These are phyloP conservation scores for Irpex rosettiformis DNA, from an alignment of 1,284 basidiomycete genomes.

Conservation along the genomic window DNA sequence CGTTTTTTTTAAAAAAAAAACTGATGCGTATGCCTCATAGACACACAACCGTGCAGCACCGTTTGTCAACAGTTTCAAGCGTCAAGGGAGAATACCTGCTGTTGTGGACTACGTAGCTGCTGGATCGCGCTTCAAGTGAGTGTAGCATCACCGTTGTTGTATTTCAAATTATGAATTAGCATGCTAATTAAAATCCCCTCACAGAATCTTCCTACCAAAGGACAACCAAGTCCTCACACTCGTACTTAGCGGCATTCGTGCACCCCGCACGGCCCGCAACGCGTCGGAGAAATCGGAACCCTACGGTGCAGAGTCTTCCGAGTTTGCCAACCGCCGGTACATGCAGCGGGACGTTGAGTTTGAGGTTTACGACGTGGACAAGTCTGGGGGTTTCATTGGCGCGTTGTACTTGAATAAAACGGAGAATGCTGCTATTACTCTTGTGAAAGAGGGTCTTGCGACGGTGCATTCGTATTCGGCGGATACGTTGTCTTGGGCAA, in stretches of 20 bases:
- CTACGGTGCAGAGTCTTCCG: slow-evolving; percentile 80
- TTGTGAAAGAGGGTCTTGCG: slow-evolving; percentile 86
- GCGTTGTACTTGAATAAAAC: slow-evolving; percentile 77
- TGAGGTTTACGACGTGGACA: slow-evolving; percentile 87
- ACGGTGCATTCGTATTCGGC: slow-evolving; percentile 88
- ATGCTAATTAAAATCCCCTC: not conserved
- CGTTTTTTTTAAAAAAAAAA: not conserved
- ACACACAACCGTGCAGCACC: slow-evolving; percentile 72
- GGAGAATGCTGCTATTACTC: slow-evolving; percentile 81
- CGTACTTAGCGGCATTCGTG: slow-evolving; percentile 83
- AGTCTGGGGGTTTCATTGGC: slow-evolving; percentile 95
- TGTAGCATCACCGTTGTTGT: no score
- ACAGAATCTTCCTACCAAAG: slow-evolving; percentile 80
- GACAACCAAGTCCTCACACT: slow-evolving; percentile 90
- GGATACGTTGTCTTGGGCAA: slow-evolving; percentile 74
- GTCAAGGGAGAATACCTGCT: slow-evolving; percentile 78
- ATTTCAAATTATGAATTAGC: not conserved
- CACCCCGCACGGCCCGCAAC: slow-evolving; percentile 80
- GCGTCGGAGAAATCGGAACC: slow-evolving; percentile 87
- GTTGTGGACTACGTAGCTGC: slow-evolving; percentile 93
- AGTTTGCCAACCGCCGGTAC: slow-evolving; percentile 77
- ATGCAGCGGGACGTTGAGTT: slow-evolving; percentile 97
- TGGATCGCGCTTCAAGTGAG: slow-evolving; percentile 90
- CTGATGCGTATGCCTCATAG: slow-evolving; percentile 43
- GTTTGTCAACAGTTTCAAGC: slow-evolving; percentile 91